These are phyloP conservation scores for Cutaneotrichosporon sp. DNA, from an alignment of 1,284 basidiomycete genomes.

Conservation along the genomic window DNA sequence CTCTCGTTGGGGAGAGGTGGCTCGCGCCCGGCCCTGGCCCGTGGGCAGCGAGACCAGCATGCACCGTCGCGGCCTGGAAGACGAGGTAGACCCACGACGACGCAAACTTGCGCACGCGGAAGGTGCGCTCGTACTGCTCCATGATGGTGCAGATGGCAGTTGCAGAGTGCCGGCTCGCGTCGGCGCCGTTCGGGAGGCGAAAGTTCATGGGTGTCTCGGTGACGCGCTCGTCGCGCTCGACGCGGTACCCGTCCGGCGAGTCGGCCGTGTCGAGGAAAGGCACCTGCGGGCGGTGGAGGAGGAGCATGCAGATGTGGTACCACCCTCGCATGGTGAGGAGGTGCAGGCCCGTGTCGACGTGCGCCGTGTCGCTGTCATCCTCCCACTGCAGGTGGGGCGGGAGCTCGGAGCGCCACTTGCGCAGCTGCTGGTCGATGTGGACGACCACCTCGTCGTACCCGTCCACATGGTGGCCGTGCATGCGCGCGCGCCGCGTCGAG, in stretches of 20 bases:
- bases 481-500: slow-evolving; percentile 22
- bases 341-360: slow-evolving; percentile 19
- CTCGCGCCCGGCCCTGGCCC: background rate
- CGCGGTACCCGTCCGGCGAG: background rate
- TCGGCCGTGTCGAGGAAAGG: slow-evolving; percentile 21
- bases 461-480: slow-evolving; percentile 23
- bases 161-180: slow-evolving; percentile 15
- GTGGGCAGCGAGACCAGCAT: slow-evolving; percentile 21
- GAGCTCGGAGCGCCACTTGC: slow-evolving; percentile 18
- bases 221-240: background rate
- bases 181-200: slow-evolving; percentile 16
- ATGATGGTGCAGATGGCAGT: slow-evolving; percentile 24
- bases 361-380: slow-evolving; percentile 19
- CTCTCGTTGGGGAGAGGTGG: slow-evolving; percentile 4
- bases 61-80: slow-evolving; percentile 25
- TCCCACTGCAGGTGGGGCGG: slow-evolving; percentile 25
- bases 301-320: slow-evolving; percentile 24
- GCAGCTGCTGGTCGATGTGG: slow-evolving; percentile 22
- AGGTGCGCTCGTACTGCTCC: slow-evolving; percentile 21
- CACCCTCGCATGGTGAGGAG: slow-evolving; percentile 22
- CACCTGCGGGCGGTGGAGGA: slow-evolving; percentile 26
- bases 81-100: slow-evolving; percentile 24
- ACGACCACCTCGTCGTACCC: slow-evolving; percentile 25
- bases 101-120: slow-evolving; percentile 25
- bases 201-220: background rate